A percentile compares a stretch with the other conserved stretches of the same genome.
phyloP scores from a whole-genome alignment of 345 rosid species.

The Eucalyptus fibrosa region DNA sequence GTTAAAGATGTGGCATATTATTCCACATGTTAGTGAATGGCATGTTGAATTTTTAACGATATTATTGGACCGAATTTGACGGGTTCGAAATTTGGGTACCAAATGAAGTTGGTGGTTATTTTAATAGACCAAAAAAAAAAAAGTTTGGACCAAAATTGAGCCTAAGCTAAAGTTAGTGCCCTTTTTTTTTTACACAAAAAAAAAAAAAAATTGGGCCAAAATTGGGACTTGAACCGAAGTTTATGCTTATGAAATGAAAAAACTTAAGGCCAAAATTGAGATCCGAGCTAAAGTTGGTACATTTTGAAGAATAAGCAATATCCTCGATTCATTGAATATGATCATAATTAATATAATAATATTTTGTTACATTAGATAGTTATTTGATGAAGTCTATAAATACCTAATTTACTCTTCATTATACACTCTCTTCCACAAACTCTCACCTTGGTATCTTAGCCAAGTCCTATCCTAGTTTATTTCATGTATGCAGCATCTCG shows the following conservation, averaged over 20 bases:
- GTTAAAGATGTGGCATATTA: background rate
- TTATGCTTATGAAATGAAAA: accelerated
- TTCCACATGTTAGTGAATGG: background rate
- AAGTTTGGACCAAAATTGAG: background rate
- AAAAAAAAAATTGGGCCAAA: background rate
- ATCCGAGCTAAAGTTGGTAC: background rate
- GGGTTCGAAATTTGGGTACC: background rate
- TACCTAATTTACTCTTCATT: background rate
- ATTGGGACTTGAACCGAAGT: background rate
- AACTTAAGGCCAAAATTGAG: background rate
- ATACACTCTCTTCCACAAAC: background rate
- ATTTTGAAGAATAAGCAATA: background rate
- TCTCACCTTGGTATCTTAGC: background rate
- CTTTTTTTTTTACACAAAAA: background rate
- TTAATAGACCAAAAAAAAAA: background rate
- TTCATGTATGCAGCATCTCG: accelerated
- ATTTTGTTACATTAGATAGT: background rate
- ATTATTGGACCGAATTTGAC: background rate
- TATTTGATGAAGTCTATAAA: background rate
- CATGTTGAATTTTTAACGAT: background rate
- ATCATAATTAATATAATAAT: background rate
- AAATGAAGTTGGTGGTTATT: background rate
- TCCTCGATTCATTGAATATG: background rate
- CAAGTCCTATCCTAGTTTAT: background rate
- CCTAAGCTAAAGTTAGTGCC: background rate